Conservation (phyloP, 352 stramenopile genomes). For the Pythium diclinum region DNA sequence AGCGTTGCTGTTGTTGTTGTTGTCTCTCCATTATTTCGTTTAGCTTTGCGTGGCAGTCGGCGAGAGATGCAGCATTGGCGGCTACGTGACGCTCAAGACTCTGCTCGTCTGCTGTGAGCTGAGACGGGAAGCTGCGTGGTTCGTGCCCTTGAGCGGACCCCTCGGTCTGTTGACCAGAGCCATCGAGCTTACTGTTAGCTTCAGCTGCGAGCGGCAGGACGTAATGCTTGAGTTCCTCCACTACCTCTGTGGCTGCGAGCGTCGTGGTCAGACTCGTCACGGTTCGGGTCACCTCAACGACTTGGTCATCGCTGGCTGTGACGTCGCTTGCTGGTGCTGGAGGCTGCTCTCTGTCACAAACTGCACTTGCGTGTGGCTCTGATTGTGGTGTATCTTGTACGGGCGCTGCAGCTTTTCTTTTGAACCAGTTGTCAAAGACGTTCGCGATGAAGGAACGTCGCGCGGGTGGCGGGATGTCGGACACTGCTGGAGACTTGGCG, state of each 20-base stretch:
- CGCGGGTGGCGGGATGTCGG: background rate
- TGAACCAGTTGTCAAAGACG: background rate
- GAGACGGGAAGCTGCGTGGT: too few relatives aligned
- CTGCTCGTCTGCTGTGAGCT: background rate
- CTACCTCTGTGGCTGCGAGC: too few relatives aligned
- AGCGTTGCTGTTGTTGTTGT: background rate
- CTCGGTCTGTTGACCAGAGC: too few relatives aligned
- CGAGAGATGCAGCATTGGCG: background rate
- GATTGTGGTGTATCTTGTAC: too few relatives aligned
- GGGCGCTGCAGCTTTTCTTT: background rate
- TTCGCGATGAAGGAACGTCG: background rate
- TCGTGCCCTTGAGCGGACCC: too few relatives aligned
- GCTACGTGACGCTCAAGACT: background rate
- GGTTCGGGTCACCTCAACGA: background rate
- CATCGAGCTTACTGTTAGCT: too few relatives aligned
- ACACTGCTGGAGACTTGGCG: background rate
- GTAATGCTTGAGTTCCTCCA: too few relatives aligned
- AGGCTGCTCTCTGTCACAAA: background rate
- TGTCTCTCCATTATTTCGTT: background rate
- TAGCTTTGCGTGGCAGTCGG: background rate
- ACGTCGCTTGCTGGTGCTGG: background rate
- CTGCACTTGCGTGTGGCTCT: background rate
- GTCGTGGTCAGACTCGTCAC: too few relatives aligned
- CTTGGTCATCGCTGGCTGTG: too few relatives aligned
- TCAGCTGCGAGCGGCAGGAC: too few relatives aligned